Percentiles rank a stretch among this genome's conserved stretches.
phyloP scores from a whole-genome alignment of 129 eudicot species.

The Logfia minima region DNA sequence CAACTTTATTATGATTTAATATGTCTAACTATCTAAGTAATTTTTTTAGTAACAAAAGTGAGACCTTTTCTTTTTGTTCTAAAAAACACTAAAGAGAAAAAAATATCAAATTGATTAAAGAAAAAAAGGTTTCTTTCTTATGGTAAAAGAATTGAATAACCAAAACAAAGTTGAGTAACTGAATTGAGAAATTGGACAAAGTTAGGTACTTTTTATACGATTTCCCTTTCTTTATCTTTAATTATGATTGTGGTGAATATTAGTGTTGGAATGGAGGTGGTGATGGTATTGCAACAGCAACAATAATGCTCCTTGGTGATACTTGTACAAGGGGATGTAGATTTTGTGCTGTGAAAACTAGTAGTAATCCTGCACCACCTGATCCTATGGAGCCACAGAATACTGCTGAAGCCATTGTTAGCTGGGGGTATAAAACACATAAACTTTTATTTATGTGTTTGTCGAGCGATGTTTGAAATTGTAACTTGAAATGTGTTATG shows the following conservation, averaged over 20 bases:
- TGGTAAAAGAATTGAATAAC: not conserved
- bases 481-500: conserved; percentile 1
- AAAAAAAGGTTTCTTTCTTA: no score
- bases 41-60: no score
- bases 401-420: conserved; percentile 86
- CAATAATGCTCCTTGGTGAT: not conserved
- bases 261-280: conserved; percentile 9
- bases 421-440: conserved; percentile 55
- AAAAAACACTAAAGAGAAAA: not conserved
- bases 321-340: conserved; percentile 91
- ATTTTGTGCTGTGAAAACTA: conserved; percentile 99
- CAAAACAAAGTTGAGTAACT: not conserved
- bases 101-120: no score
- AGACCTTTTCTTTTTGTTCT: not conserved
- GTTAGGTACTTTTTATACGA: not conserved
- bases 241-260: not conserved
- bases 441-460: not conserved
- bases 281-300: not conserved
- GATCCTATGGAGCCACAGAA: conserved; percentile 97
- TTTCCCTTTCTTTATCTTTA: no score
- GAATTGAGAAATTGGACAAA: not conserved
- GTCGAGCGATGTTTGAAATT: not conserved
- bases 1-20: not conserved
- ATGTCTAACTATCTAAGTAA: no score
- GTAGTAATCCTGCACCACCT: conserved; percentile 90